Conservation (phyloP, 768 basidiomycete genomes). For the Calvatia gigantea region DNA sequence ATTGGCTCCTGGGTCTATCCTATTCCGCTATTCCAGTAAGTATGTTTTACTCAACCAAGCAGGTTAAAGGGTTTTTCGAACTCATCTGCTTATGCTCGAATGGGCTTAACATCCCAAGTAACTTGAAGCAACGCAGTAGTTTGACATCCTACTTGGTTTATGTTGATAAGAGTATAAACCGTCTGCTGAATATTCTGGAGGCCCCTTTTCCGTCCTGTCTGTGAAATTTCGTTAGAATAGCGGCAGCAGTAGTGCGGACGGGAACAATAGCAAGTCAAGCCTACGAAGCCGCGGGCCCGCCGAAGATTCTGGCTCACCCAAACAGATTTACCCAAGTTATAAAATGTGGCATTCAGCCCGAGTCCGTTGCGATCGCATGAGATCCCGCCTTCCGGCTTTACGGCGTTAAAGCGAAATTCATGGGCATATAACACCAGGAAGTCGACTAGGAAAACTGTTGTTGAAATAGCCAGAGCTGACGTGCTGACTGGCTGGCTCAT, state of each 20-base stretch:
- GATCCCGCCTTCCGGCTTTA: not conserved
- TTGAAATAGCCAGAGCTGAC: not conserved
- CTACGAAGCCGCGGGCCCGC: not conserved
- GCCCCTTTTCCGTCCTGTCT: not conserved
- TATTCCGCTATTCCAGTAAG: too few species aligned
- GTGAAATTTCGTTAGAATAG: too few species aligned
- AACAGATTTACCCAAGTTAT: not conserved
- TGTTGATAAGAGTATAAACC: not conserved
- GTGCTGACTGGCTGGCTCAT: not conserved
- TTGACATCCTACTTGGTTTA: not conserved
- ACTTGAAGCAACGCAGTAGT: too few species aligned
- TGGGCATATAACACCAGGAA: not conserved
- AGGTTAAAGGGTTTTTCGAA: too few species aligned
- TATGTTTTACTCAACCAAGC: too few species aligned
- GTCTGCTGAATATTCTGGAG: not conserved
- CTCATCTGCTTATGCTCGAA: too few species aligned
- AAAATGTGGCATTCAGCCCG: not conserved
- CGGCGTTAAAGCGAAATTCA: not conserved
- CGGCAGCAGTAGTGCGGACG: not conserved
- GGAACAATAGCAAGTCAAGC: not conserved
- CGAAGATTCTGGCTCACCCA: not conserved
- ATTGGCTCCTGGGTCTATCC: conserved; percentile 3
- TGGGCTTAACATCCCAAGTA: too few species aligned
- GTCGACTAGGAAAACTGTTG: not conserved
- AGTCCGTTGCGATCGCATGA: not conserved